Evolutionary conservation across 2,329 filamentous ascomycete species (phyloP), one percentile per base, ranked within the genome.

Genomic region (Nemania abortiva): DNA sequence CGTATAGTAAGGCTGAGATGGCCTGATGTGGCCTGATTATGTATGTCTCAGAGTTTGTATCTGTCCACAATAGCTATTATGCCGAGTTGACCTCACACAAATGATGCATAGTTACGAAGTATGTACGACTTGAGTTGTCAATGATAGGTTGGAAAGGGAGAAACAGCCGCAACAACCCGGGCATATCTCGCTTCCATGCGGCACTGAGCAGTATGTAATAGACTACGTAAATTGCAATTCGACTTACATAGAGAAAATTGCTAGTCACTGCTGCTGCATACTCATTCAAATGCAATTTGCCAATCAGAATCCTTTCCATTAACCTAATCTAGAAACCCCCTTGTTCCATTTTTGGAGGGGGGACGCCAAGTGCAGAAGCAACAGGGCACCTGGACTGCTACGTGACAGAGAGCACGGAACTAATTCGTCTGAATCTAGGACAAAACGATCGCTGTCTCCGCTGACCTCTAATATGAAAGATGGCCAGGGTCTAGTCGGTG

Each of bases 341-440:
- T 62, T 63, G 42, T 9, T 31, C 60, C 24, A 0, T 27, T 39
- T 34, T 13, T 24, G 50, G 49, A 24, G 50, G 54, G 24, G 24
- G 27, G 18, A 29, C 15, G 61, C 61, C 52, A 65, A 66, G 53
- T 34, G 13, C 57, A 66, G 63, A 66, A 66, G 58, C 45, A 64
- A 49, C 57, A 34, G 39, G 31, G 27, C 52, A 47, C 56, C 49
- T 27, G 39, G 22, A 47, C 49, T 55, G 37, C 27, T 49, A 27
- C 37, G 34, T 49, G 9, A 50, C 29, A 24, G 31, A 45, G 22
- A 42, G 20, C 47, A 57, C 13, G 52, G 29, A 49, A 49, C 29
- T 37, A 34, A 56, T 37, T 49, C 29, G 13, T 24, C 15, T 64
- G 11, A 20, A 18, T 63, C n/a, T 49, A 49, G 20, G 27, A 56